Percentiles rank a stretch among this genome's conserved stretches.
These are phyloP conservation scores for Russula abietina DNA, from an alignment of 768 basidiomycete genomes.

Conservation along the genomic window DNA sequence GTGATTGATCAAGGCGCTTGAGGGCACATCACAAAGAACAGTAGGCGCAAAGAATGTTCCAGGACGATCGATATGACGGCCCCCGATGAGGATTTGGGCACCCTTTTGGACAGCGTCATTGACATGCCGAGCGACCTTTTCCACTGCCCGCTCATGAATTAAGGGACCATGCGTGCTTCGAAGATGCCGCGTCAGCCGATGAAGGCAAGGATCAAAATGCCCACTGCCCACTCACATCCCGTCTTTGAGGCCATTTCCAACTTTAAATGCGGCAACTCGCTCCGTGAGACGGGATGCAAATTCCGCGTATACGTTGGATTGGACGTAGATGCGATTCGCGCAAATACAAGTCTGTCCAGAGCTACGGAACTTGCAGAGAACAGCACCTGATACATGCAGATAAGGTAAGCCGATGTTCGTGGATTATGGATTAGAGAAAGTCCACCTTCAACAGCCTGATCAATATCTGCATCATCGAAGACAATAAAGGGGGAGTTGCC, in stretches of 20 bases:
- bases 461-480: slow-evolving; percentile 92
- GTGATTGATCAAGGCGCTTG: slow-evolving; percentile 52
- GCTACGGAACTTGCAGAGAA: slow-evolving; percentile 72
- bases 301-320: slow-evolving; percentile 85
- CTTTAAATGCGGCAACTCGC: slow-evolving; percentile 73
- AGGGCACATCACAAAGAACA: slow-evolving; percentile 78
- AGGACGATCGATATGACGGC: slow-evolving; percentile 53
- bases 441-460: slow-evolving; percentile 80
- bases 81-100: slow-evolving; percentile 87
- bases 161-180: slow-evolving; percentile 88
- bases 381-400: slow-evolving; percentile 43
- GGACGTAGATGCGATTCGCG: slow-evolving; percentile 90
- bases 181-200: not conserved
- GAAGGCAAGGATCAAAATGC: not conserved
- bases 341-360: slow-evolving; percentile 84
- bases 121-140: slow-evolving; percentile 83
- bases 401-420: slow-evolving; percentile 8
- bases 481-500: slow-evolving; percentile 97
- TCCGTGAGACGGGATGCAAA: slow-evolving; percentile 85
- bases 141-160: slow-evolving; percentile 78
- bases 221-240: slow-evolving; percentile 53
- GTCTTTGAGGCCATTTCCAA: slow-evolving; percentile 81
- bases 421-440: slow-evolving; percentile 17
- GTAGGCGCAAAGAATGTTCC: slow-evolving; percentile 82
- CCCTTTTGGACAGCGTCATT: slow-evolving; percentile 82